Base-by-base conservation (phyloP, 495 filamentous ascomycete genomes). In the Talaromyces proteolyticus region DNA sequence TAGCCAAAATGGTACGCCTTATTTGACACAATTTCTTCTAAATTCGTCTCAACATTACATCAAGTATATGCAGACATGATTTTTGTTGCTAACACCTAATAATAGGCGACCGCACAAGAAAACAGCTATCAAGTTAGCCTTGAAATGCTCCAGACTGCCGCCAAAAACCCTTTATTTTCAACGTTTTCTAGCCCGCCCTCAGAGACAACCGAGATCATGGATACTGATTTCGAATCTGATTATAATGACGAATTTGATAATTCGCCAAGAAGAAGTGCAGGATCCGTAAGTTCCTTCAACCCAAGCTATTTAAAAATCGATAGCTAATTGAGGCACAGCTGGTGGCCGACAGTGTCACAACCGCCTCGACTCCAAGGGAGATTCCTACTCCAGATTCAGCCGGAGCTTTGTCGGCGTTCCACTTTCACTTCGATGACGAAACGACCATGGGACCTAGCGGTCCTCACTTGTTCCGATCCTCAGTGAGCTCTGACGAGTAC, bases 381-480 rank as follows among this genome's bases (percentile, higher is more conserved):
- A 29, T 55, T 1, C 48, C 14, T 4, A 59, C 59, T 1, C 57
- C 57, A 7, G 46, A 56, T 22, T 55, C 52, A 4, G 49, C 50
- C n/a, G n/a, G n/a, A 4, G 56, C 51, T 1, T 34, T 51, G 7
- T 51, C 50, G 10, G 37, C 41, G 20, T 76, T 78, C 58, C 59
- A 74, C 42, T 82, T 83, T 42, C 69, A 74, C 10, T 55, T 71
- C 23, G 59, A 65, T 54, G 57, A 66, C 0, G 62, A 64, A 42
- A 42, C 59, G 23, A 56, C 68, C 43, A 59, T 62, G 29, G 91
- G 91, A 19, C 91, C 91, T 5, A 75, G 72, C 53, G 91, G 91
- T 4, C 91, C 91, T 3, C 91, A 95, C 70, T 74, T 96, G n/a
- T 96, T 96, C 68, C 79, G 88, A 49, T 73, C 70, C 25, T 72